These are phyloP conservation scores for Ajuga chamaepitys DNA, from an alignment of 257 asterid species.

Conservation along the genomic window DNA sequence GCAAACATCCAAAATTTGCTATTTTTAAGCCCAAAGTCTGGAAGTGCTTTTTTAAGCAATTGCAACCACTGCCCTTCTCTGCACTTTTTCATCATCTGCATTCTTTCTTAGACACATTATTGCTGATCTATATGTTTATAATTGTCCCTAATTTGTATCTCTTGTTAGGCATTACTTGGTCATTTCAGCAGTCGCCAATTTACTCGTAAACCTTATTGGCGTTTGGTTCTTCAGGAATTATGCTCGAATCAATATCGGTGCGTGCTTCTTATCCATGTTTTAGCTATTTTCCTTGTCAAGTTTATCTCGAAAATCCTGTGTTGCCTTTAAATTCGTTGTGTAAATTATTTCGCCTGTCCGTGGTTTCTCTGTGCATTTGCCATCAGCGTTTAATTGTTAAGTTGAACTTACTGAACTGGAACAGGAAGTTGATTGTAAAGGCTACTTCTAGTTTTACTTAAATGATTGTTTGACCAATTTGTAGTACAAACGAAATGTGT, in stretches of 20 bases:
- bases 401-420: too few species aligned
- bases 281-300: background rate
- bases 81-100: slow-evolving; percentile 6
- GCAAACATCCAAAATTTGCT: too few species aligned
- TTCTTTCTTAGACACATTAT: slow-evolving; percentile 7
- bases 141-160: slow-evolving; percentile 2
- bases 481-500: too few species aligned
- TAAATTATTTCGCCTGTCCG: background rate
- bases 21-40: too few species aligned
- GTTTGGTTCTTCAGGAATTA: slow-evolving; percentile 97
- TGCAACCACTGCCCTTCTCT: too few species aligned
- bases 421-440: background rate
- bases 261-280: slow-evolving; percentile 22
- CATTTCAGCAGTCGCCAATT: slow-evolving; percentile 84
- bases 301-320: background rate
- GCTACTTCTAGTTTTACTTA: too few species aligned
- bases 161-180: slow-evolving; percentile 83
- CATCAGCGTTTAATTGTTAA: too few species aligned
- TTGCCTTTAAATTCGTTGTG: background rate
- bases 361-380: background rate
- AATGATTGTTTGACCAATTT: too few species aligned
- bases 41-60: too few species aligned
- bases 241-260: slow-evolving; percentile 88
- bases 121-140: background rate
- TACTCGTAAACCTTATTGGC: slow-evolving; percentile 93